phyloP scores from a whole-genome alignment of 495 filamentous ascomycete genomes.

The Aspergillus bertholletiae region DNA sequence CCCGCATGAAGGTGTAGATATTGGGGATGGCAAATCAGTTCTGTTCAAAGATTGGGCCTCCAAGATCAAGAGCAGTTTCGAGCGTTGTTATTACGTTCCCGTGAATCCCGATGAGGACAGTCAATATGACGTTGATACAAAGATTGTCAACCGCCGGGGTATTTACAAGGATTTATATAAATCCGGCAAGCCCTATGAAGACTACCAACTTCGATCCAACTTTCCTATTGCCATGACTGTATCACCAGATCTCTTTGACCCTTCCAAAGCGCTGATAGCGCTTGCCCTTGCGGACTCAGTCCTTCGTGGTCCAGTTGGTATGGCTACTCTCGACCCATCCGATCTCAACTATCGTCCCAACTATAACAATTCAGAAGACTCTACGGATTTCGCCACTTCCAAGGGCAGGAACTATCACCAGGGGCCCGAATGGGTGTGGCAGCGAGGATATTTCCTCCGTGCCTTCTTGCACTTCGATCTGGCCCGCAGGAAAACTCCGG shows the following conservation, averaged over 20 bases:
- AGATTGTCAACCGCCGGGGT: constrained; percentile 78
- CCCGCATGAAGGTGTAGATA: constrained; percentile 64
- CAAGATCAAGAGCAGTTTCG: constrained; percentile 81
- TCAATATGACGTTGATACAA: constrained; percentile 75
- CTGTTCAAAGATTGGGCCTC: constrained; percentile 77
- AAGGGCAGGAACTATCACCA: constrained; percentile 98
- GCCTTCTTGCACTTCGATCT: constrained; percentile 90
- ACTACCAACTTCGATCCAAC: constrained; percentile 94
- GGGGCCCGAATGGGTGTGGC: constrained; percentile 99
- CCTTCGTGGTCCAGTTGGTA: constrained; percentile 83
- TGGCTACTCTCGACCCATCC: constrained; percentile 90
- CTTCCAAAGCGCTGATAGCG: constrained; percentile 69
- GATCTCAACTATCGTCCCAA: constrained; percentile 91
- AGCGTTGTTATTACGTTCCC: constrained; percentile 86
- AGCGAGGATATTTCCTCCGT: constrained; percentile 88
- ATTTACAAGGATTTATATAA: constrained; percentile 97
- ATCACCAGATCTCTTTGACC: constrained; percentile 81
- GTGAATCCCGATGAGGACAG: constrained; percentile 60
- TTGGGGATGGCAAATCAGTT: constrained; percentile 53
- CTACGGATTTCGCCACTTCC: constrained; percentile 77
- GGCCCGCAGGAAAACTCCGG: constrained; percentile 57
- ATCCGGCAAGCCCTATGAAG: constrained; percentile 90
- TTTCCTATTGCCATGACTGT: constrained; percentile 96
- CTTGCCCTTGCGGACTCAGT: constrained; percentile 74
- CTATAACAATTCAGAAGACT: constrained; percentile 95